Base-by-base conservation (phyloP, 2,329 filamentous ascomycete genomes). In the Dactylellina drechsleri region DNA sequence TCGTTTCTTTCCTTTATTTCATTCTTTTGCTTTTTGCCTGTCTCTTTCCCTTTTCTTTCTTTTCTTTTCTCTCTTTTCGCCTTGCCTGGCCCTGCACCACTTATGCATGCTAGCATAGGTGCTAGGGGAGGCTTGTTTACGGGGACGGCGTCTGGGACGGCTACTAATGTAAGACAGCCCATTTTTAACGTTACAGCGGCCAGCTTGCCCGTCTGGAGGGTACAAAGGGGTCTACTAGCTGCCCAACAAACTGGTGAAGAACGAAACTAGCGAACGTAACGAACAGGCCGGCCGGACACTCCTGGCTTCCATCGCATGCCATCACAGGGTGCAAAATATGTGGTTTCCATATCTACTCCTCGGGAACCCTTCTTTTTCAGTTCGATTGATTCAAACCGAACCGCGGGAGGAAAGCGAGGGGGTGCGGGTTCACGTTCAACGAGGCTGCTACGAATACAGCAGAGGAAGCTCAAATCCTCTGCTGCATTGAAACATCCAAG, bases 161-260 rank as follows among this genome's bases (percentile, higher is more conserved):
- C 66, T 54, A 67, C 70, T 66, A 66, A 74, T 67, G 70, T 74
- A 74, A 74, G 70, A 74, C 70, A 74, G 70, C 70, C 62, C 62
- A 40, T 26, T 62, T 36, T 57, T 66, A 74, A 74, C 59, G 64
- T 58, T 62, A 64, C 70, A 66, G 50, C 70, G 49, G 64, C 31
- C 54, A 57, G 49, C 54, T 13, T 59, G 59, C 59, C 31, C 54
- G 57, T 12, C 50, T 61, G 62, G 70, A 62, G 64, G 70, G 70
- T 74, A 62, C 50, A 62, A 74, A 64, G 49, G 62, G 56, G 57
- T 36, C 56, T 47, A 2, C 23, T 5, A 20, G 16, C 47, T 57
- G 18, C n/a, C 13, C 40, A 16, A 36, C 31, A 36, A 36, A 26
- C 31, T 47, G 56, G 61, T 61, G 68, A 73, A 60, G 68, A 73